Evolutionary conservation across 441 rosid genomes (phyloP).

Genomic region (Gossypium lobatum): DNA sequence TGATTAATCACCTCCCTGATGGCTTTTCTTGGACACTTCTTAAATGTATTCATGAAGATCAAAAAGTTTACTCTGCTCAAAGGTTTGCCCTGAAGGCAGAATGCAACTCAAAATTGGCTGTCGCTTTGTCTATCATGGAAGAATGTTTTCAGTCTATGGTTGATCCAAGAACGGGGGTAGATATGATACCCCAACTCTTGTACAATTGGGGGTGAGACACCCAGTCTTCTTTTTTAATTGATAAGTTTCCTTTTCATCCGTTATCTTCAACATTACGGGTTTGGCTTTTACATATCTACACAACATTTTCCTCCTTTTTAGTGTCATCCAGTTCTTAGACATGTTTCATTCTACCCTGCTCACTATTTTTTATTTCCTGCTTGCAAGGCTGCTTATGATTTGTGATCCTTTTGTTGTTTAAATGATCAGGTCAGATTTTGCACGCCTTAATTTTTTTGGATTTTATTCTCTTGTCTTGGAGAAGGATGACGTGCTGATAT

Average conservation of each 20-base stretch:
- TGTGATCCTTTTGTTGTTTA: slow-evolving; percentile 11
- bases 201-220: slow-evolving; percentile 83
- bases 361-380: background rate
- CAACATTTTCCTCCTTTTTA: background rate
- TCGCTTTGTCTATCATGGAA: slow-evolving; percentile 89
- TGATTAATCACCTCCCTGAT: slow-evolving; percentile 44
- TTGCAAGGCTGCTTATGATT: background rate
- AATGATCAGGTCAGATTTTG: slow-evolving; percentile 70
- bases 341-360: background rate
- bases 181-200: slow-evolving; percentile 89
- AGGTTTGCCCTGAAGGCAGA: slow-evolving; percentile 80
- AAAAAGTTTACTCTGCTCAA: slow-evolving; percentile 67
- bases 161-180: slow-evolving; percentile 91
- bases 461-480: slow-evolving; percentile 85
- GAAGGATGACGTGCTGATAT: slow-evolving; percentile 76
- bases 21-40: slow-evolving; percentile 85
- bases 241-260: background rate
- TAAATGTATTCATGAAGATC: slow-evolving; percentile 82
- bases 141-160: slow-evolving; percentile 94
- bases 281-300: background rate
- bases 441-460: slow-evolving; percentile 74
- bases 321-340: background rate
- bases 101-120: slow-evolving; percentile 91
- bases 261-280: slow-evolving; percentile 11
- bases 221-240: background rate